phyloP scores from a whole-genome alignment of 2,329 filamentous ascomycete species.

The Nemania sp. region DNA sequence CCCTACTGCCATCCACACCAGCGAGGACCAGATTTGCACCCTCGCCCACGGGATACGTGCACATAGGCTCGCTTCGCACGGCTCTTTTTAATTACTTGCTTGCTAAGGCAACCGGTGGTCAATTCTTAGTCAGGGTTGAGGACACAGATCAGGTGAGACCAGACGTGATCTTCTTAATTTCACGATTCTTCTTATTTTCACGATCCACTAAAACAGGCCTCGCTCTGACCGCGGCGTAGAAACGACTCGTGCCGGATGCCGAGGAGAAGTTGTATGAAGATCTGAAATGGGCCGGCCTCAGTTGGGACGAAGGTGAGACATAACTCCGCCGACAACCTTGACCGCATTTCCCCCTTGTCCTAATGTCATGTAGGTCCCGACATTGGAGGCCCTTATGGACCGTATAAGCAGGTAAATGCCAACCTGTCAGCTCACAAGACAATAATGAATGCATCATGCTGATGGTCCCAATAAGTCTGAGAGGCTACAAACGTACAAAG shows the following conservation, averaged over 20 bases:
- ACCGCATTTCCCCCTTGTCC: slow-evolving; percentile 11
- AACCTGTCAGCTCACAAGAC: background rate
- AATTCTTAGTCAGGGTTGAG: slow-evolving; percentile 90
- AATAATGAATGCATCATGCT: background rate
- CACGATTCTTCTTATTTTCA: too few relatives aligned
- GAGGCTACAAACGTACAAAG: slow-evolving; percentile 71
- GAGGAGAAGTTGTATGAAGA: slow-evolving; percentile 79
- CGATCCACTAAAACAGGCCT: background rate
- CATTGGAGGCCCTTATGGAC: slow-evolving; percentile 78
- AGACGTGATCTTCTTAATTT: too few relatives aligned
- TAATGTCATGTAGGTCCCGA: slow-evolving; percentile 65
- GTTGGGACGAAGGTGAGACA: slow-evolving; percentile 81
- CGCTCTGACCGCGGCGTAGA: slow-evolving; percentile 52
- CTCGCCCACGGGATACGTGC: slow-evolving; percentile 91
- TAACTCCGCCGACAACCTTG: background rate
- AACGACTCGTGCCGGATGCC: slow-evolving; percentile 78
- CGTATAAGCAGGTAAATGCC: slow-evolving; percentile 74
- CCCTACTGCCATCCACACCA: slow-evolving; percentile 57
- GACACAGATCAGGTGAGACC: slow-evolving; percentile 84
- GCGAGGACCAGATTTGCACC: slow-evolving; percentile 88
- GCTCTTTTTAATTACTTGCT: slow-evolving; percentile 95
- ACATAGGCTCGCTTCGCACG: slow-evolving; percentile 88
- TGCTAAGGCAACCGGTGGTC: slow-evolving; percentile 83
- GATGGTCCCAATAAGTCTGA: slow-evolving; percentile 64
- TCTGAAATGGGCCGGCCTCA: slow-evolving; percentile 82